phyloP scores from a whole-genome alignment of 345 rosid species.

The Capsella bursapastoris region DNA sequence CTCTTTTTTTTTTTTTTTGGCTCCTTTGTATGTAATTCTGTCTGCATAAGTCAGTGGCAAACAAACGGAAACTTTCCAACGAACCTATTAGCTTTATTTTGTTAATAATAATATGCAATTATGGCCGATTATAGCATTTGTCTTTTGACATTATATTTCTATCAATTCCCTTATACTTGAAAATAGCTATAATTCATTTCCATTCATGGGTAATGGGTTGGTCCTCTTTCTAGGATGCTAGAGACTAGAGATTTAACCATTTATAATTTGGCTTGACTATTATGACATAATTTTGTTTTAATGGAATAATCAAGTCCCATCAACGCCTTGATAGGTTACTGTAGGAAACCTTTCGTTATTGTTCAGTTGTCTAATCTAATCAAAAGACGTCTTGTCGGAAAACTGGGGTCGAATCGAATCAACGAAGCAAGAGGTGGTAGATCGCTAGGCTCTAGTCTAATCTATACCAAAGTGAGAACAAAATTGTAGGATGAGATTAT shows the following conservation, averaged over 20 bases:
- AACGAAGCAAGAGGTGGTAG: slow-evolving; percentile 1
- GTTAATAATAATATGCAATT: not conserved
- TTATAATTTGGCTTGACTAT: not conserved
- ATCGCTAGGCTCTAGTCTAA: slow-evolving; percentile 25
- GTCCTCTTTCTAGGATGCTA: too few species aligned
- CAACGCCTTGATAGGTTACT: slow-evolving; percentile 12
- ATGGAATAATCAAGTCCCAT: slow-evolving; percentile 6
- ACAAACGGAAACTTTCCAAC: slow-evolving; percentile 18
- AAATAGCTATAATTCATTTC: too few species aligned
- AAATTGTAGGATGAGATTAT: not conserved
- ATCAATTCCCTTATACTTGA: not conserved
- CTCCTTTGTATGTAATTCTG: not conserved
- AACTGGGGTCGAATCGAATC: slow-evolving; percentile 15
- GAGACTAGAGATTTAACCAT: too few species aligned
- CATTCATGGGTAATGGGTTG: too few species aligned
- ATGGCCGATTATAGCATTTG: not conserved
- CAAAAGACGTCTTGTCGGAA: slow-evolving; percentile 39
- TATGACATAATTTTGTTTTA: not conserved
- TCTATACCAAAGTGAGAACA: slow-evolving; percentile 14
- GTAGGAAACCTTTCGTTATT: not conserved
- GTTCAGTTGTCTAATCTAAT: slow-evolving; percentile 11
- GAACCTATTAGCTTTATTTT: slow-evolving; percentile 1
- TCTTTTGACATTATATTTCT: not conserved
- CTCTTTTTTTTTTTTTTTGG: not conserved
- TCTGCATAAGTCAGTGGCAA: slow-evolving; percentile 18